Evolutionary conservation across 2,329 filamentous ascomycete species (phyloP).

Genomic region (Fusarium tricinctum): DNA sequence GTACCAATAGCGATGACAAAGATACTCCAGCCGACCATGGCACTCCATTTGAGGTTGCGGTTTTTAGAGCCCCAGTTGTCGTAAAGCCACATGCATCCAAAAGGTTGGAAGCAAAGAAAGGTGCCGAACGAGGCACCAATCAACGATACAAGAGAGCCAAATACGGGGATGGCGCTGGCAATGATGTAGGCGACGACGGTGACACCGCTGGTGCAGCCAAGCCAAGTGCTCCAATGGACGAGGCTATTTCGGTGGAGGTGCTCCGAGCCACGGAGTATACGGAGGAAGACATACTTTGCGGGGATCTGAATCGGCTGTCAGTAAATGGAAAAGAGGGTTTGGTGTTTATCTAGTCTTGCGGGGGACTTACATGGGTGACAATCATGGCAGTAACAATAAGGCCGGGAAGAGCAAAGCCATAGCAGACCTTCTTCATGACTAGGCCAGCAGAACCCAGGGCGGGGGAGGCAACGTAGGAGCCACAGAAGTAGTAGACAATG

Average conservation of each 20-base stretch:
- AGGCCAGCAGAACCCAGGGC: slow-evolving; percentile 61
- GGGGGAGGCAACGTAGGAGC: slow-evolving; percentile 61
- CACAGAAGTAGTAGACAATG: slow-evolving; percentile 63
- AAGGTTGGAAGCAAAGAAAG: slow-evolving; percentile 41
- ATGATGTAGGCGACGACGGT: slow-evolving; percentile 37
- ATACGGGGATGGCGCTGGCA: slow-evolving; percentile 36
- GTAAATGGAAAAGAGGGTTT: background rate
- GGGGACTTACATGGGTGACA: slow-evolving; percentile 48
- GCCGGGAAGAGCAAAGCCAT: slow-evolving; percentile 56
- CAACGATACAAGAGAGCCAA: slow-evolving; percentile 35
- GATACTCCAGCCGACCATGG: slow-evolving; percentile 21
- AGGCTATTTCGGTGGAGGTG: slow-evolving; percentile 49
- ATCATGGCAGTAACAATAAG: slow-evolving; percentile 50
- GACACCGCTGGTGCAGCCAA: slow-evolving; percentile 28
- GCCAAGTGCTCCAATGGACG: slow-evolving; percentile 52
- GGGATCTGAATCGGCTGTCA: slow-evolving; percentile 25
- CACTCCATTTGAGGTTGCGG: slow-evolving; percentile 10
- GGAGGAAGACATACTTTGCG: slow-evolving; percentile 52
- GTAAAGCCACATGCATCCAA: slow-evolving; percentile 38
- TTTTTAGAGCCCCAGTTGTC: slow-evolving; percentile 27
- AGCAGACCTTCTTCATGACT: slow-evolving; percentile 60
- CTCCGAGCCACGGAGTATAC: slow-evolving; percentile 48
- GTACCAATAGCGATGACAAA: slow-evolving; percentile 30
- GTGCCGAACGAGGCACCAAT: slow-evolving; percentile 39
- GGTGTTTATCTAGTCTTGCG: too few species aligned